Evolutionary conservation across 2,329 filamentous ascomycete genomes (phyloP).

Genomic region (Fusarium vanettenii): DNA sequence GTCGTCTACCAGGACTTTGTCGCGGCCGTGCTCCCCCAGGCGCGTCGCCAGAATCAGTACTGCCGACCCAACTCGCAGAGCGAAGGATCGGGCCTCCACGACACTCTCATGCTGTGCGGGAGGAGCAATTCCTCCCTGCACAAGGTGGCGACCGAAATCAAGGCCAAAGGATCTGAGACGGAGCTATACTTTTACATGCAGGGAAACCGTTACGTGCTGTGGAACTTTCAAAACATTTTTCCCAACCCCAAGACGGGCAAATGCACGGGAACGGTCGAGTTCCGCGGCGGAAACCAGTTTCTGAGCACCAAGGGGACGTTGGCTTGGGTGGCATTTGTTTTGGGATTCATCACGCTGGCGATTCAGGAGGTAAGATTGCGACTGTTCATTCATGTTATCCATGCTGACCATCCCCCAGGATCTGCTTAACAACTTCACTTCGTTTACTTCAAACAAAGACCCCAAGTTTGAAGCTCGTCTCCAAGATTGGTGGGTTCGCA

Average conservation of each 20-base stretch:
- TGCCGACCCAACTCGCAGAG: slow-evolving; percentile 50
- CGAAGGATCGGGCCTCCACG: slow-evolving; percentile 45
- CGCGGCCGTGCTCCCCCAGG: slow-evolving; percentile 45
- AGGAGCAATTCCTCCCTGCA: slow-evolving; percentile 44
- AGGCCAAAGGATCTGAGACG: slow-evolving; percentile 38
- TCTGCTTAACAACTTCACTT: slow-evolving; percentile 44
- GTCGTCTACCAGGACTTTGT: slow-evolving; percentile 51
- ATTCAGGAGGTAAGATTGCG: slow-evolving; percentile 47
- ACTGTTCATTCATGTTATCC: not conserved
- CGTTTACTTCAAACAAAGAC: slow-evolving; percentile 43
- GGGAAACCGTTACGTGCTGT: slow-evolving; percentile 53
- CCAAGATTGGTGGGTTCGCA: slow-evolving; percentile 50
- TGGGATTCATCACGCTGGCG: slow-evolving; percentile 53
- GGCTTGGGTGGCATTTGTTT: slow-evolving; percentile 54
- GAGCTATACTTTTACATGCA: slow-evolving; percentile 54
- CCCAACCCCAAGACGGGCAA: slow-evolving; percentile 51
- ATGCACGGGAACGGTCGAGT: slow-evolving; percentile 54
- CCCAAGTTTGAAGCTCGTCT: slow-evolving; percentile 46
- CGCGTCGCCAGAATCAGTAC: slow-evolving; percentile 51
- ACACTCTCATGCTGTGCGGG: slow-evolving; percentile 38
- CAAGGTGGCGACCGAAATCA: slow-evolving; percentile 47
- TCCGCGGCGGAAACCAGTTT: slow-evolving; percentile 54
- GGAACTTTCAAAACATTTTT: slow-evolving; percentile 56
- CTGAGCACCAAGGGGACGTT: slow-evolving; percentile 51
- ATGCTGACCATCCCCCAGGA: slow-evolving; percentile 41